Evolutionary conservation across 768 basidiomycete species (phyloP).

Genomic region (Cyclocybe aegerita): DNA sequence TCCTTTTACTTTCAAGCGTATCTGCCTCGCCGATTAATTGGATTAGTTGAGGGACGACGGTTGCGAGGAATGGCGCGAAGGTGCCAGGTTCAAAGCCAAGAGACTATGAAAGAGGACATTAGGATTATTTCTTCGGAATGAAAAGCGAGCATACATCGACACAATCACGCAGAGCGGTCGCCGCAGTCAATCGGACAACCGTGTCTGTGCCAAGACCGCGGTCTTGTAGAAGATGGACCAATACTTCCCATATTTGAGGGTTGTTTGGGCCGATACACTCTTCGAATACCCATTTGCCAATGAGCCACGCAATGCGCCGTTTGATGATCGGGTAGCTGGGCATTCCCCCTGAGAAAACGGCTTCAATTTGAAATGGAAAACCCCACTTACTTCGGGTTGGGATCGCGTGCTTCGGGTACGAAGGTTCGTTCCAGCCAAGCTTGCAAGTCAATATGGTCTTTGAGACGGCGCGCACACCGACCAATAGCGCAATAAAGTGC

Average conservation of each 20-base stretch:
- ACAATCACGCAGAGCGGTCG: slow-evolving; percentile 76
- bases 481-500: slow-evolving; percentile 88
- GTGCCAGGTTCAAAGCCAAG: slow-evolving; percentile 57
- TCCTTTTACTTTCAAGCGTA: slow-evolving; percentile 73
- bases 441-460: slow-evolving; percentile 64
- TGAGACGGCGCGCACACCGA: slow-evolving; percentile 68
- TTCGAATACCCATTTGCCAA: slow-evolving; percentile 86
- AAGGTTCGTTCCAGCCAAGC: slow-evolving; percentile 68
- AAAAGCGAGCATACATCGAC: slow-evolving; percentile 64
- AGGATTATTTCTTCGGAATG: slow-evolving; percentile 1
- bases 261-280: slow-evolving; percentile 59
- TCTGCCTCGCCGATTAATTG: slow-evolving; percentile 70
- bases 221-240: slow-evolving; percentile 74
- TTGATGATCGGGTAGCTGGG: slow-evolving; percentile 87
- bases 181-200: slow-evolving; percentile 86
- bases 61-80: slow-evolving; percentile 71
- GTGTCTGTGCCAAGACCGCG: slow-evolving; percentile 70
- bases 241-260: slow-evolving; percentile 73
- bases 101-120: slow-evolving; percentile 40
- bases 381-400: slow-evolving; percentile 53
- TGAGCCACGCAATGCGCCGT: slow-evolving; percentile 91
- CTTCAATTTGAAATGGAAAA: not conserved
- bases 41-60: slow-evolving; percentile 65
- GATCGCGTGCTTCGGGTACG: slow-evolving; percentile 54
- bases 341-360: slow-evolving; percentile 6